A percentile compares a stretch with the other conserved stretches of the same genome.
These are phyloP conservation scores for Ophiognomonia clavigignenti-juglandacearum DNA, from an alignment of 2,329 filamentous ascomycete genomes.

Conservation along the genomic window DNA sequence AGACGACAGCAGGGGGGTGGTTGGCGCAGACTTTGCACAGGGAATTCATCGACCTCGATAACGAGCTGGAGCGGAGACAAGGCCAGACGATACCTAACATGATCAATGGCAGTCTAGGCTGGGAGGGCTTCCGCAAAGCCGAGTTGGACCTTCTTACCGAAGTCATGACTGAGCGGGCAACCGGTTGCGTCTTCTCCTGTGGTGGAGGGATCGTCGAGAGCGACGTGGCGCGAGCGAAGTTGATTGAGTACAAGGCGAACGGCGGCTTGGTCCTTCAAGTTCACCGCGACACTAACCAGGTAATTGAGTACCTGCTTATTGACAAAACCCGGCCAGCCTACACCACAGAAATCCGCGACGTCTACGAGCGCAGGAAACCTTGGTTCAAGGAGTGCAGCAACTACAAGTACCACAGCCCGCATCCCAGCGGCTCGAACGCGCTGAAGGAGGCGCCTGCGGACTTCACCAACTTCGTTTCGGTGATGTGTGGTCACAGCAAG, in stretches of 20 bases:
- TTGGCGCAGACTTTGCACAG: slow-evolving; percentile 70
- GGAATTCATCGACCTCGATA: slow-evolving; percentile 81
- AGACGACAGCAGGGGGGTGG: slow-evolving; percentile 90
- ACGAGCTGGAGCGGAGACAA: slow-evolving; percentile 71
- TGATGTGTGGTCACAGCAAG: slow-evolving; percentile 59
- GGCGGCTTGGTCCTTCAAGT: slow-evolving; percentile 85
- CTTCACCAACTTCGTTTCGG: slow-evolving; percentile 67
- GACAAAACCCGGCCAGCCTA: slow-evolving; percentile 93
- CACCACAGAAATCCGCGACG: slow-evolving; percentile 83
- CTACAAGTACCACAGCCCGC: slow-evolving; percentile 84
- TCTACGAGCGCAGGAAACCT: slow-evolving; percentile 82
- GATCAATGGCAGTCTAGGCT: slow-evolving; percentile 66
- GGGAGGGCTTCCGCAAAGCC: slow-evolving; percentile 80
- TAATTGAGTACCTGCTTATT: slow-evolving; percentile 81
- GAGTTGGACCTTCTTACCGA: slow-evolving; percentile 72
- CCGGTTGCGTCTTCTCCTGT: slow-evolving; percentile 82
- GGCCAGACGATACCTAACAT: slow-evolving; percentile 81
- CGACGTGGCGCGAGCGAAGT: slow-evolving; percentile 69
- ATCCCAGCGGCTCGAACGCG: slow-evolving; percentile 36
- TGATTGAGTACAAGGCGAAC: slow-evolving; percentile 65
- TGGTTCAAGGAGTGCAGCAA: slow-evolving; percentile 95
- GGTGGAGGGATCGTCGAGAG: slow-evolving; percentile 91
- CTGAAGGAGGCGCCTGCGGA: slow-evolving; percentile 53
- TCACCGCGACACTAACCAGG: slow-evolving; percentile 79
- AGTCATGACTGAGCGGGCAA: slow-evolving; percentile 68